phyloP scores from a whole-genome alignment of 2,329 filamentous ascomycete species.

The Trichoderma sp. region DNA sequence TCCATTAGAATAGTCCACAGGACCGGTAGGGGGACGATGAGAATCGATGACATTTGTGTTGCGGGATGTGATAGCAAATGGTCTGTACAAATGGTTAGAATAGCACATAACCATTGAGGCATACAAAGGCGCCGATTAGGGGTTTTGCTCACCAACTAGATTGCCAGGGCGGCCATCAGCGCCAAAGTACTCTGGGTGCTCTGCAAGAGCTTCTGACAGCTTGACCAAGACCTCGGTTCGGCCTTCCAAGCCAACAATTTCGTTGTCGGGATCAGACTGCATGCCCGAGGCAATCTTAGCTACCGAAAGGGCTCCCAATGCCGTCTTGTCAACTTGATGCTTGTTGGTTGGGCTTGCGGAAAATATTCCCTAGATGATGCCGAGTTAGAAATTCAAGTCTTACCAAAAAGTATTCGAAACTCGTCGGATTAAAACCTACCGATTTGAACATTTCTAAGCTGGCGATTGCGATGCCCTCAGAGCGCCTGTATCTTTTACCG shows the following conservation, averaged over 20 bases:
- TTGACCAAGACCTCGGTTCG: conserved; percentile 77
- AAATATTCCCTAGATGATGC: conserved; percentile 67
- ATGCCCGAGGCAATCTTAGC: conserved; percentile 74
- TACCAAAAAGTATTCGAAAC: not conserved
- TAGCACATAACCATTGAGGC: conserved; percentile 22
- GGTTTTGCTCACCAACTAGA: conserved; percentile 74
- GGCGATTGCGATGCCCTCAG: conserved; percentile 81
- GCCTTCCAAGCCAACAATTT: conserved; percentile 82
- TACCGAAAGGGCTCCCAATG: conserved; percentile 72
- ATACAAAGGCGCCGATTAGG: not conserved
- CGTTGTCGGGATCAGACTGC: conserved; percentile 80
- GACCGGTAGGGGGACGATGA: conserved; percentile 83
- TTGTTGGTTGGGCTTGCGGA: conserved; percentile 81
- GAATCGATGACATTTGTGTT: conserved; percentile 84
- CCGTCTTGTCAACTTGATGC: conserved; percentile 86
- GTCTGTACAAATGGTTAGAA: conserved; percentile 59
- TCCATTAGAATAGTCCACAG: conserved; percentile 92
- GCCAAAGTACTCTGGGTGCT: conserved; percentile 83
- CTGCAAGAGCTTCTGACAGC: conserved; percentile 72
- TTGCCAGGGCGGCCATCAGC: conserved; percentile 84
- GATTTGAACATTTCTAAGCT: conserved; percentile 90
- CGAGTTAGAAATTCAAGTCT: not conserved
- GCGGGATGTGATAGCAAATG: conserved; percentile 91
- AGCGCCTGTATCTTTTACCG: conserved; percentile 78
- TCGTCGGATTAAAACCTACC: conserved; percentile 40